These are phyloP conservation scores for Verticillium albo-atrum DNA, from an alignment of 2,329 filamentous ascomycete species.

Conservation along the genomic window DNA sequence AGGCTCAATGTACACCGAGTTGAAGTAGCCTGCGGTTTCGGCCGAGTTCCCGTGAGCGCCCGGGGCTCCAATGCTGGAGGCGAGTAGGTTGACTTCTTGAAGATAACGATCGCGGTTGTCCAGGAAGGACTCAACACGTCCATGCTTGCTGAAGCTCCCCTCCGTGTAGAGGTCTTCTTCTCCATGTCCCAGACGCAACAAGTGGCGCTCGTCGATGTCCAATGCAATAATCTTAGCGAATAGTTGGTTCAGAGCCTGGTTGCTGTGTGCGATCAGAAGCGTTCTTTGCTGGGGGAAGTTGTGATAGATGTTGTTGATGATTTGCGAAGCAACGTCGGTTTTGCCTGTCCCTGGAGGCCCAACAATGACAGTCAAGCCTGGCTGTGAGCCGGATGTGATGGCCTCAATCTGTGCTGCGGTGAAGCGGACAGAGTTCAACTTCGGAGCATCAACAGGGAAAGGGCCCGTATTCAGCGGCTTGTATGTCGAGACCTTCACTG, in stretches of 20 bases:
- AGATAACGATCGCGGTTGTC: slow-evolving; percentile 79
- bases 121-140: slow-evolving; percentile 90
- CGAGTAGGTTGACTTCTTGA: slow-evolving; percentile 79
- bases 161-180: slow-evolving; percentile 90
- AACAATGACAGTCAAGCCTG: slow-evolving; percentile 88
- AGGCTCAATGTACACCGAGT: slow-evolving; percentile 84
- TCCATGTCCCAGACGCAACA: slow-evolving; percentile 87
- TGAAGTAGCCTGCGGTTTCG: slow-evolving; percentile 96
- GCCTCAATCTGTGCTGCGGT: slow-evolving; percentile 89
- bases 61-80: slow-evolving; percentile 77
- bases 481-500: slow-evolving; percentile 82
- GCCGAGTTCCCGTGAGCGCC: slow-evolving; percentile 95
- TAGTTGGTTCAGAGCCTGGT: slow-evolving; percentile 94
- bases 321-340: slow-evolving; percentile 97
- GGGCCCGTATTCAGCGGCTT: slow-evolving; percentile 84
- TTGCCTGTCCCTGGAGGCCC: slow-evolving; percentile 96
- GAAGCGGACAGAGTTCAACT: slow-evolving; percentile 78
- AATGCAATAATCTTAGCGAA: slow-evolving; percentile 97
- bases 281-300: slow-evolving; percentile 94
- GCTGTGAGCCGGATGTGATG: slow-evolving; percentile 89
- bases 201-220: slow-evolving; percentile 91
- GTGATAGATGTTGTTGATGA: slow-evolving; percentile 98
- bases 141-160: slow-evolving; percentile 87
- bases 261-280: slow-evolving; percentile 90
- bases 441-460: slow-evolving; percentile 80